A percentile compares a stretch with the other conserved stretches of the same genome.
Conservation (phyloP, 345 rosid species). For the Syzygium grande region DNA sequence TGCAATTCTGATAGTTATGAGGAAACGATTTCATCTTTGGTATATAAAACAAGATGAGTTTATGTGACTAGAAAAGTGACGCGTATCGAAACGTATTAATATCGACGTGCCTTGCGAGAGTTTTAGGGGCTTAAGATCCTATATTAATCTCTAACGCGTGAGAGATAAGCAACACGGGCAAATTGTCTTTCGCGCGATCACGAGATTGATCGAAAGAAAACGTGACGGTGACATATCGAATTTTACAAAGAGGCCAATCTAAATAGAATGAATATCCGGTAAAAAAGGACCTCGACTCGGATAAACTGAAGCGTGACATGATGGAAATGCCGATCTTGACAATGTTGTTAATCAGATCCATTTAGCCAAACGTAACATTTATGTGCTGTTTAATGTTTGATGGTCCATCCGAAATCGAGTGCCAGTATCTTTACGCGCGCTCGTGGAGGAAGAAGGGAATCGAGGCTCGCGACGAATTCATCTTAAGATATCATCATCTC, state of each 20-base stretch:
- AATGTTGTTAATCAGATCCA: background rate
- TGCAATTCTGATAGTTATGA: too few relatives aligned
- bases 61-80: background rate
- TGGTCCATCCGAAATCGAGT: too few relatives aligned
- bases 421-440: background rate
- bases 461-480: background rate
- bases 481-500: background rate
- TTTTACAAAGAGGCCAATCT: too few relatives aligned
- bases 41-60: background rate
- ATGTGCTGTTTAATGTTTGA: too few relatives aligned
- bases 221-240: too few relatives aligned
- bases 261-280: background rate
- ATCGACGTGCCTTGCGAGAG: background rate
- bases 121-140: rapidly evolving
- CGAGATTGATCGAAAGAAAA: too few relatives aligned
- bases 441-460: background rate
- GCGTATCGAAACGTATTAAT: background rate
- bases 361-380: background rate
- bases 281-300: background rate
- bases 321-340: background rate
- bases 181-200: background rate
- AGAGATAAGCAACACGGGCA: rapidly evolving
- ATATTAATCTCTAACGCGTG: rapidly evolving
- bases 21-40: background rate
- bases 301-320: background rate